These are phyloP conservation scores for Cryptococcus sp. DNA, from an alignment of 1,284 basidiomycete genomes.

Conservation along the genomic window DNA sequence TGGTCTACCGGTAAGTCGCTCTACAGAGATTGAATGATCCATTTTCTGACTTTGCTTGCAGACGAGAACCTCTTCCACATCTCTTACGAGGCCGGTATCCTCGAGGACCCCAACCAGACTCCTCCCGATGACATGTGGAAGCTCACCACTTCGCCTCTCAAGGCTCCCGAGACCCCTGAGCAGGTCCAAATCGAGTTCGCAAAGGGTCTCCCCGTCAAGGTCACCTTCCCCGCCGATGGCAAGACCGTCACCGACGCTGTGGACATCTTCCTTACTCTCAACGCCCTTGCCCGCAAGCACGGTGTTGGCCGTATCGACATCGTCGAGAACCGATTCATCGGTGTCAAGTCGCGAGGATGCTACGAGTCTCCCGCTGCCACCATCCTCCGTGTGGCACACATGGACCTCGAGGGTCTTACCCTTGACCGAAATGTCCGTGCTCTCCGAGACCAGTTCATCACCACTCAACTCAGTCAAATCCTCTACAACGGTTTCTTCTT, in stretches of 20 bases:
- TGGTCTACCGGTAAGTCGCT: constrained; percentile 77
- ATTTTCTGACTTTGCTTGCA: constrained; percentile 12
- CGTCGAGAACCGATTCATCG: constrained; percentile 99
- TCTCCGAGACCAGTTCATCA: constrained; percentile 92
- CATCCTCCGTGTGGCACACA: constrained; percentile 90
- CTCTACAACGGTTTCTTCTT: constrained; percentile 93
- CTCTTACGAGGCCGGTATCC: constrained; percentile 98
- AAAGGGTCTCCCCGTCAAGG: constrained; percentile 80
- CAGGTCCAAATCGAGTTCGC: constrained; percentile 82
- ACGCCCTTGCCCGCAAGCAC: constrained; percentile 89
- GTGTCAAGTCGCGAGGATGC: constrained; percentile 97
- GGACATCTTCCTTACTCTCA: constrained; percentile 90
- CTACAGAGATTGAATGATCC: not conserved
- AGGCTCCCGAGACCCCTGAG: constrained; percentile 80
- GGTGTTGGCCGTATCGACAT: constrained; percentile 97
- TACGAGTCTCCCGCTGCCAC: constrained; percentile 97
- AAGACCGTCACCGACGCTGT: constrained; percentile 82
- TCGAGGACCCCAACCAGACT: constrained; percentile 94
- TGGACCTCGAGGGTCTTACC: constrained; percentile 96
- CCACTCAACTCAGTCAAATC: constrained; percentile 83
- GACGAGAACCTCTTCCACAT: constrained; percentile 99
- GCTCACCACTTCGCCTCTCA: constrained; percentile 80
- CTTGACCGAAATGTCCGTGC: constrained; percentile 96
- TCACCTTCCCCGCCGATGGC: constrained; percentile 60
- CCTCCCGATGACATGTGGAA: constrained; percentile 99